phyloP scores from a whole-genome alignment of 2,329 filamentous ascomycete genomes.

The Apiospora pterosperma region DNA sequence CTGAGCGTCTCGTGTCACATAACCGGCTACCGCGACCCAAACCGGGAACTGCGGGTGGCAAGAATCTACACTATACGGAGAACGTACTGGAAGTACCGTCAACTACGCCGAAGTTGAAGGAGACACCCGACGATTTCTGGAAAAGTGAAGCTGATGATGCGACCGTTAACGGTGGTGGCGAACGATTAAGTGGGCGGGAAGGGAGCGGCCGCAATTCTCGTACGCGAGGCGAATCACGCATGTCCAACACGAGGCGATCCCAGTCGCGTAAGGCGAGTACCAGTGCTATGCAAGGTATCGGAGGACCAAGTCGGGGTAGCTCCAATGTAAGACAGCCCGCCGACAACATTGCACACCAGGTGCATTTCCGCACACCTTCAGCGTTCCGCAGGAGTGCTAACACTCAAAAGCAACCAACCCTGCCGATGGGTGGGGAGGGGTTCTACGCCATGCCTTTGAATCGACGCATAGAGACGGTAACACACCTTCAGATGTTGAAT shows the following conservation, averaged over 20 bases:
- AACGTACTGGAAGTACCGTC: conserved; percentile 74
- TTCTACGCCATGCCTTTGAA: conserved; percentile 50
- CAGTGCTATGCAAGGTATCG: conserved; percentile 24
- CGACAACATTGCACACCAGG: conserved; percentile 15
- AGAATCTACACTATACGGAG: conserved; percentile 88
- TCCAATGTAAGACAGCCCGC: conserved; percentile 34
- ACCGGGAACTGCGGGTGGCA: conserved; percentile 72
- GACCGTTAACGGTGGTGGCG: conserved; percentile 35
- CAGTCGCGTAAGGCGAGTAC: conserved; percentile 56
- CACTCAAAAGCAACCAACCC: conserved; percentile 33
- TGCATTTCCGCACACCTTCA: conserved; percentile 7
- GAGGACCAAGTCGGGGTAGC: conserved; percentile 44
- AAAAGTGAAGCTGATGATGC: conserved; percentile 72
- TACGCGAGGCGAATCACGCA: conserved; percentile 52
- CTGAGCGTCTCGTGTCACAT: conserved; percentile 85
- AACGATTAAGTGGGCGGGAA: conserved; percentile 47
- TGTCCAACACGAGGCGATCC: conserved; percentile 43
- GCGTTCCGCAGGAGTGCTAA: conserved; percentile 17
- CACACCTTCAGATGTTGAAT: conserved; percentile 82
- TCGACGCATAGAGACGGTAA: conserved; percentile 59
- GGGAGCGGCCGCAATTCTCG: conserved; percentile 47
- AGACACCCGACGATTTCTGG: conserved; percentile 55
- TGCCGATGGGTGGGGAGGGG: conserved; percentile 28
- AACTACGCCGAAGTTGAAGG: conserved; percentile 30
- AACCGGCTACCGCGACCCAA: conserved; percentile 64